Base-by-base conservation (phyloP, 2,329 filamentous ascomycete genomes). In the Coniochaeta prunicola region DNA sequence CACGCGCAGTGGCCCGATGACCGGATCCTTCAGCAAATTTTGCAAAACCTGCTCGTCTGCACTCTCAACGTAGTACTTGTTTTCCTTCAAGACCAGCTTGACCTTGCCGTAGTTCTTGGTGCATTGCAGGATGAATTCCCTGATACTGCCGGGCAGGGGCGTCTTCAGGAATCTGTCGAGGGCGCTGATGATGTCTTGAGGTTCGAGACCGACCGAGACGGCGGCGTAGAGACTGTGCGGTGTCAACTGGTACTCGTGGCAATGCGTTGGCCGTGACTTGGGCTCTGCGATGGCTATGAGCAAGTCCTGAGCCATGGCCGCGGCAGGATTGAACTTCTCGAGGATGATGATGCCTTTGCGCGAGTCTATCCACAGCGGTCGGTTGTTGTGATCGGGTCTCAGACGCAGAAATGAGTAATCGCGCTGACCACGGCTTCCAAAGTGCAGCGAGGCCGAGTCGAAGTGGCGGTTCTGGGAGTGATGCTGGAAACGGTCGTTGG, bases 281-380 rank as follows among this genome's bases (percentile, higher is more conserved):
- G 93, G 94, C 76, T 99, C 93, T 62, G 93, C 91, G 65, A 99
- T 93, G 53, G 94, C 96, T 67, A 96, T 96, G 60, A 99, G 79
- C 70, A 99, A 96, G 71, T 96, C 92, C 70, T 96, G 92, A 0
- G 91, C 93, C 68, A 92, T 88, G 59, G 88, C 83, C 59, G 93
- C 92, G 59, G 94, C 79, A 2, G 92, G 90, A 57, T 90, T 93
- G 76, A 97, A 97, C 66, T 92, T 96, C 78, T 99, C 93, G 48
- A 97, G 80, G 31, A 96, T 94, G 69, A 97, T 94, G 63, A 88
- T 87, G 36, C 90, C 92, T 69, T 89, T 90, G 53, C 88, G 79
- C 2, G 92, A 90, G 45, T 97, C 92, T 65, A 99, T 94, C 91
- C 92, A 97, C 60, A 97, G 81, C 17, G 94, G 94, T 17, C 94